These are phyloP conservation scores for Salix purpurea DNA, from an alignment of 345 rosid genomes.

Conservation along the genomic window DNA sequence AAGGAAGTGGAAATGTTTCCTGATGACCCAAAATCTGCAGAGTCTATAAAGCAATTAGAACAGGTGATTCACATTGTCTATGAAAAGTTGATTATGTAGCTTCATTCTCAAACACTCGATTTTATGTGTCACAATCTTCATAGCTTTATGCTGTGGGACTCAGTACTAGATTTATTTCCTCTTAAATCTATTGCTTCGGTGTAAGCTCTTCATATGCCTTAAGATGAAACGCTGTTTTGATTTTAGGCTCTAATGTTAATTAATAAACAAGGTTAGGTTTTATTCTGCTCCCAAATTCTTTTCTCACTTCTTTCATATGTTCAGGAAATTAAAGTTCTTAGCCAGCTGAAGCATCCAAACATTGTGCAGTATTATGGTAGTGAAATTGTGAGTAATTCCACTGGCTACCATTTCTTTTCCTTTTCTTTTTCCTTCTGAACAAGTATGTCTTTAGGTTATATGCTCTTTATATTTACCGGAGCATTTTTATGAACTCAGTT, in stretches of 20 bases:
- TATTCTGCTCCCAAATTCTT: neutral
- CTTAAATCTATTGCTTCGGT: neutral
- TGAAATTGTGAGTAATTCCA: constrained; percentile 69
- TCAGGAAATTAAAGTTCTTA: constrained; percentile 91
- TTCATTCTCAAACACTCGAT: neutral
- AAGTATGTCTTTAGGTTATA: neutral
- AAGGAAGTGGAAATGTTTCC: constrained; percentile 90
- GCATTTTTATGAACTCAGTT: constrained; percentile 8
- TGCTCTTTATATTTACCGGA: constrained; percentile 1
- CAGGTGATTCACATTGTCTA: constrained; percentile 45
- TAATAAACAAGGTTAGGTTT: neutral
- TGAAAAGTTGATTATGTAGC: neutral
- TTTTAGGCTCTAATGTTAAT: neutral
- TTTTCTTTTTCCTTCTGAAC: neutral
- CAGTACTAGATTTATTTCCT: neutral
- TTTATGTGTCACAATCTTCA: neutral
- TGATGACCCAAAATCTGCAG: constrained; percentile 88
- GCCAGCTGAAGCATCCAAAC: constrained; percentile 88
- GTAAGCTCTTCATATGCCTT: neutral
- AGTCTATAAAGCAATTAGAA: constrained; percentile 76
- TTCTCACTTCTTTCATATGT: constrained; percentile 18
- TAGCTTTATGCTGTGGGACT: neutral
- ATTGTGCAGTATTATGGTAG: constrained; percentile 98
- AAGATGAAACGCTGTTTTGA: neutral
- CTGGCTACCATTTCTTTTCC: neutral